Conservation (phyloP, 2,329 filamentous ascomycete genomes). For the Fusarium sp. region DNA sequence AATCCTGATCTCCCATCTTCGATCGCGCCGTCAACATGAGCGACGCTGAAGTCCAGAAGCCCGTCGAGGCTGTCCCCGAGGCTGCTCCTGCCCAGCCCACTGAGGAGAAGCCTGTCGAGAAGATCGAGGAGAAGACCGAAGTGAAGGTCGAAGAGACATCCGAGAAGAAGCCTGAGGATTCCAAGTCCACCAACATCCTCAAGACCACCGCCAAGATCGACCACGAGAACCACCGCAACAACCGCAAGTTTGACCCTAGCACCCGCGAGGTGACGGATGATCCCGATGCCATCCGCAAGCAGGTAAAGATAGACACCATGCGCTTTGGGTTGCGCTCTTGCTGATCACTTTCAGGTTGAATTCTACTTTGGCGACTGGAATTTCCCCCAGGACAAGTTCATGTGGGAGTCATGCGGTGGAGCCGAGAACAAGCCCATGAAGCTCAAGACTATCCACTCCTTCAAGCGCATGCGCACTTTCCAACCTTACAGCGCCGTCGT, state of each 20-base stretch:
- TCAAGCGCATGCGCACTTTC: constrained; percentile 97
- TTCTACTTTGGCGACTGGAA: constrained; percentile 97
- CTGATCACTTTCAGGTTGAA: constrained; percentile 73
- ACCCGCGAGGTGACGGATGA: constrained; percentile 78
- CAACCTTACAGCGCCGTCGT: constrained; percentile 88
- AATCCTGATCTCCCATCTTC: constrained; percentile 4
- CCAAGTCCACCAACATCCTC: constrained; percentile 51
- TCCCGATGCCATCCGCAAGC: constrained; percentile 83
- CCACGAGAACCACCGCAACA: constrained; percentile 60
- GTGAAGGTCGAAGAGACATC: constrained; percentile 42
- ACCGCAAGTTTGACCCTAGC: constrained; percentile 79
- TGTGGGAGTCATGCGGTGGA: constrained; percentile 83
- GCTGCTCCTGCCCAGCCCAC: constrained; percentile 42
- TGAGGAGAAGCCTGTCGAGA: constrained; percentile 43
- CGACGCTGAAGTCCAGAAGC: constrained; percentile 55
- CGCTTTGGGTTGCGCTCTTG: background rate
- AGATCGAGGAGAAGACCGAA: constrained; percentile 40
- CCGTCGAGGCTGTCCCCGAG: constrained; percentile 51
- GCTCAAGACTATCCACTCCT: constrained; percentile 82
- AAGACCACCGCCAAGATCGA: constrained; percentile 59
- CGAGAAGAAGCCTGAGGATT: constrained; percentile 39
- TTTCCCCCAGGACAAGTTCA: constrained; percentile 87
- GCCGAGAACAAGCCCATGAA: constrained; percentile 84
- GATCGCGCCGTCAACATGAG: constrained; percentile 50
- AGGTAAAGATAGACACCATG: constrained; percentile 63